These are phyloP conservation scores for Yarrowia sp. DNA, from an alignment of 805 yeast species.

Conservation along the genomic window DNA sequence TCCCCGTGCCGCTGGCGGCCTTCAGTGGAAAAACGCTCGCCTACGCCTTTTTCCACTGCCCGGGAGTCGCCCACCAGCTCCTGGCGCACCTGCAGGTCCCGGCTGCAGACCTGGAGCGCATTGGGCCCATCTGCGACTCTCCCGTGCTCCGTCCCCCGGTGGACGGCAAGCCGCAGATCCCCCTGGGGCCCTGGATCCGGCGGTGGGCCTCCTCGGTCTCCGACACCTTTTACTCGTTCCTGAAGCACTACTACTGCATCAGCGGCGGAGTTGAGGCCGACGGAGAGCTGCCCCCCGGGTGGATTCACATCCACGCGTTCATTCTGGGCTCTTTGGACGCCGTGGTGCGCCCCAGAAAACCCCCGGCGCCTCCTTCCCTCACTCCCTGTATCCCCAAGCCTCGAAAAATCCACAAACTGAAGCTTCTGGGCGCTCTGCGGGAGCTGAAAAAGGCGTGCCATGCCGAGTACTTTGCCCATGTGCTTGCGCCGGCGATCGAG, in stretches of 20 bases:
- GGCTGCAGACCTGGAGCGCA: conserved; percentile 45
- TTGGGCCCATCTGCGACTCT: conserved; percentile 40
- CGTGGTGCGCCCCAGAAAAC: conserved; percentile 47
- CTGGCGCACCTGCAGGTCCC: conserved; percentile 47
- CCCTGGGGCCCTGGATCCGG: conserved; percentile 50
- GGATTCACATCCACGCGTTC: conserved; percentile 44
- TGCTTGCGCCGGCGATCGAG: conserved; percentile 47
- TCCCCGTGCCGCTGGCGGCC: conserved; percentile 65
- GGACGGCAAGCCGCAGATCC: conserved; percentile 25
- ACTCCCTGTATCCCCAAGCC: conserved; percentile 40
- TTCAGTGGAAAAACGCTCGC: conserved; percentile 77
- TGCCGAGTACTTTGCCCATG: conserved; percentile 20
- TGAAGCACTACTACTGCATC: conserved; percentile 53
- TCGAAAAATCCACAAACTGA: conserved; percentile 49
- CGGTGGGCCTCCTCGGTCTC: conserved; percentile 50
- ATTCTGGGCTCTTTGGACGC: conserved; percentile 44
- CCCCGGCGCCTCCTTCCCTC: conserved; percentile 25
- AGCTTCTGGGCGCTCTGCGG: conserved; percentile 48
- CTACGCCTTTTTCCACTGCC: conserved; percentile 62
- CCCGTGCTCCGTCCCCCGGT: conserved; percentile 14
- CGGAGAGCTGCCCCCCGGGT: conserved; percentile 43
- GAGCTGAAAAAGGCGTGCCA: conserved; percentile 48
- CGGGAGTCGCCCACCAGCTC: conserved; percentile 59
- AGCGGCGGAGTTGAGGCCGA: conserved; percentile 40
- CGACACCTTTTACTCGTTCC: conserved; percentile 52